Evolutionary conservation across 2,329 filamentous ascomycete genomes (phyloP).

Genomic region (Colletotrichum australisinense): DNA sequence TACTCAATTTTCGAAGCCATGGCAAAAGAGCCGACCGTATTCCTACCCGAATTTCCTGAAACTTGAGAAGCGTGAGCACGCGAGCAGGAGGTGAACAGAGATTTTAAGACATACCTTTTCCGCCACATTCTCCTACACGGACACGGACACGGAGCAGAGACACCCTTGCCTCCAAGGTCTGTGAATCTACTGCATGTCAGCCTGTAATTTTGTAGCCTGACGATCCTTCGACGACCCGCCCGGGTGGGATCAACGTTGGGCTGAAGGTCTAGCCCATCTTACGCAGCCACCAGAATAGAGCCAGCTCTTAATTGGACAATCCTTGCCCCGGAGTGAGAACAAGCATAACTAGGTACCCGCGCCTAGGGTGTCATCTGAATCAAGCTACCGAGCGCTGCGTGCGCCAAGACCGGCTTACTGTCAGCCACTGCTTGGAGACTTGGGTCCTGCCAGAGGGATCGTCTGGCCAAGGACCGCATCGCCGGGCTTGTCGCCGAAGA

Average conservation of each 20-base stretch:
- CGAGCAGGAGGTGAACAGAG: neutral
- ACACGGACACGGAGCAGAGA: slow-evolving; percentile 7
- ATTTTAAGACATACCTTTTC: neutral
- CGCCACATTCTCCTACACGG: neutral
- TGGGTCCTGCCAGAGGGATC: neutral
- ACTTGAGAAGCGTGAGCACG: neutral
- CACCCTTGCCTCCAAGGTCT: neutral
- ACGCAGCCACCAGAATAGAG: neutral
- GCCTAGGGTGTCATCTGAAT: neutral
- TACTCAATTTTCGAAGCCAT: slow-evolving; percentile 17
- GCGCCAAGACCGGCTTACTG: neutral
- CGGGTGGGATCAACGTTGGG: neutral
- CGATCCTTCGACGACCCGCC: neutral
- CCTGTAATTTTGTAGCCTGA: slow-evolving; percentile 11
- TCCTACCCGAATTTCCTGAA: neutral
- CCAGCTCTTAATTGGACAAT: neutral
- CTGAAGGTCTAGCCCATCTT: neutral
- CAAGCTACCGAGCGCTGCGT: neutral
- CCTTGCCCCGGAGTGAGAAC: neutral
- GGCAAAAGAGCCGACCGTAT: neutral
- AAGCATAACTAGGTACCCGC: neutral
- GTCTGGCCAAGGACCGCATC: no score
- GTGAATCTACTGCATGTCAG: neutral
- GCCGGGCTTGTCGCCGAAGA: no score
- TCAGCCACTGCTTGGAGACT: neutral